Evolutionary conservation across 768 basidiomycete species (phyloP).

Genomic region (Boletus subcaerulescens): DNA sequence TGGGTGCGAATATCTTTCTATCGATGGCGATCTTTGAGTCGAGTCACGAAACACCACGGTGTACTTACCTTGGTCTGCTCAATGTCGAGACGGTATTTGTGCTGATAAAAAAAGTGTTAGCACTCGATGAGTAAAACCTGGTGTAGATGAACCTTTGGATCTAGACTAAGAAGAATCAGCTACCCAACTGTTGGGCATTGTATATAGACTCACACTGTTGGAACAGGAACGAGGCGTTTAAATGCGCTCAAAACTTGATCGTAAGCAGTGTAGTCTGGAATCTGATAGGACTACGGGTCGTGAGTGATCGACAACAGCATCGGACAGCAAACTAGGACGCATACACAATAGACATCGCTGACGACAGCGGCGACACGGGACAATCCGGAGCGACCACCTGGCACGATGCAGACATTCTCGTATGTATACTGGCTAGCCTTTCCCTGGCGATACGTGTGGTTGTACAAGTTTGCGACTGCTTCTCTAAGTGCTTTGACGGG

Average conservation of each 20-base stretch:
- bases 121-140: background rate
- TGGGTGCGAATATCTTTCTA: constrained; percentile 80
- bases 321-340: constrained; percentile 10
- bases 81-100: constrained; percentile 75
- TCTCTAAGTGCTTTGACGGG: constrained; percentile 63
- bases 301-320: background rate
- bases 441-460: constrained; percentile 78
- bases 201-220: constrained; percentile 65
- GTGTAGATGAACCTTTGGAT: constrained; percentile 38
- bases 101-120: constrained; percentile 30
- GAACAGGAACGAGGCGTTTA: constrained; percentile 86
- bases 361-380: constrained; percentile 91
- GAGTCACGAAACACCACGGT: background rate
- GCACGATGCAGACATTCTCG: constrained; percentile 94
- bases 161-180: constrained; percentile 35
- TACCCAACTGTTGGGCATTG: background rate
- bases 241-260: constrained; percentile 84
- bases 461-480: constrained; percentile 89
- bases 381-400: constrained; percentile 87
- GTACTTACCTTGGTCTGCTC: constrained; percentile 65
- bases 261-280: constrained; percentile 90
- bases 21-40: constrained; percentile 1
- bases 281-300: constrained; percentile 67
- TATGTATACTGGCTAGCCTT: constrained; percentile 83
- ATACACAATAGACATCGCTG: constrained; percentile 81